phyloP scores from a whole-genome alignment of 2,329 filamentous ascomycete species.

The Bipolaris cookei region DNA sequence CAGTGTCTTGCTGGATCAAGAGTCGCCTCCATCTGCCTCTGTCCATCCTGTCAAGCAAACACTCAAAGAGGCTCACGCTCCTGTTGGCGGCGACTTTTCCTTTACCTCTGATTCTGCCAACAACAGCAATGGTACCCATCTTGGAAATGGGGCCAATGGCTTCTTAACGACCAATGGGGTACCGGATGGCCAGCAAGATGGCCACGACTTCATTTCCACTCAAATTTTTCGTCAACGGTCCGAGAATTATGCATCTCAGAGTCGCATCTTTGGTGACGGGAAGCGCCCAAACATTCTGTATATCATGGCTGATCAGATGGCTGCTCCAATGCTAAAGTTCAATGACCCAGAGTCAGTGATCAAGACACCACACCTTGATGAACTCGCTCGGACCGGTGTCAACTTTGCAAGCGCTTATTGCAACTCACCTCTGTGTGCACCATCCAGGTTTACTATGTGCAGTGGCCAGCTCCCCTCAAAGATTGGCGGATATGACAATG shows the following conservation, averaged over 20 bases:
- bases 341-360: conserved; percentile 89
- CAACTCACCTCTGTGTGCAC: conserved; percentile 89
- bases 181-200: conserved; percentile 20
- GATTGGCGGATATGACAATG: conserved; percentile 92
- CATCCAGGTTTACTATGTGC: conserved; percentile 93
- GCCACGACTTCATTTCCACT: conserved; percentile 35
- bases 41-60: conserved; percentile 26
- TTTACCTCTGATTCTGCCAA: conserved; percentile 19
- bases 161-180: conserved; percentile 16
- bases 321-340: conserved; percentile 88
- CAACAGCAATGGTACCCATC: conserved; percentile 20
- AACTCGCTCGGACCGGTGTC: conserved; percentile 78
- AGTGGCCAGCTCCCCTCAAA: conserved; percentile 89
- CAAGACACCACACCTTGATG: conserved; percentile 88
- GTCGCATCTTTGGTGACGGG: conserved; percentile 14
- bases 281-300: conserved; percentile 78
- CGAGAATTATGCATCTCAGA: conserved; percentile 31
- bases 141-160: conserved; percentile 24
- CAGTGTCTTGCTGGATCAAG: conserved; percentile 36
- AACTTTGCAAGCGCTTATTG: conserved; percentile 95
- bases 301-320: conserved; percentile 97
- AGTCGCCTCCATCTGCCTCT: conserved; percentile 26
- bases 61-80: conserved; percentile 30
- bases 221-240: conserved; percentile 37
- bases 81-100: conserved; percentile 24